Conservation (phyloP, 805 yeast species). For the Wickerhamiella alocasiicola region DNA sequence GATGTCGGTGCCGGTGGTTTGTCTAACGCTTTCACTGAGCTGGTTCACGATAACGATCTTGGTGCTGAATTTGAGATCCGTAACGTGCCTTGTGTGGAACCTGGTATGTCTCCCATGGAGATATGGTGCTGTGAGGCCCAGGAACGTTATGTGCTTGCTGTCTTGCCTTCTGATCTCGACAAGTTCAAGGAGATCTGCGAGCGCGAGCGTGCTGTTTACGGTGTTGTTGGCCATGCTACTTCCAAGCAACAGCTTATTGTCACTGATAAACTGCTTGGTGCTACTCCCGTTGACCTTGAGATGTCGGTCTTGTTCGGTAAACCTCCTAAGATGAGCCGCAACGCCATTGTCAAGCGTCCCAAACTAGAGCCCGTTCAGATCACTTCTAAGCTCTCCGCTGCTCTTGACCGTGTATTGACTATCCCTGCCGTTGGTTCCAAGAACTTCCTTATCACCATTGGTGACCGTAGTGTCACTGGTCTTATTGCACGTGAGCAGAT, state of each 20-base stretch:
- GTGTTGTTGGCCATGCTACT: slow-evolving; percentile 92
- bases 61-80: slow-evolving; percentile 92
- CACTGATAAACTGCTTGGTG: slow-evolving; percentile 61
- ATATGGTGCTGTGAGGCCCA: slow-evolving; percentile 99
- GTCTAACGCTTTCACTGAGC: slow-evolving; percentile 92
- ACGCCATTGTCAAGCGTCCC: slow-evolving; percentile 51
- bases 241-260: slow-evolving; percentile 70
- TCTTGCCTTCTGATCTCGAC: slow-evolving; percentile 62
- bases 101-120: slow-evolving; percentile 99
- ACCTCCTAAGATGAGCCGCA: slow-evolving; percentile 88
- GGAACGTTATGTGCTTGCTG: slow-evolving; percentile 93
- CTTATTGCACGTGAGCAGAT: slow-evolving; percentile 93
- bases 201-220: slow-evolving; percentile 93
- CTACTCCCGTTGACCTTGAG: slow-evolving; percentile 88
- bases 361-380: slow-evolving; percentile 27
- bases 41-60: slow-evolving; percentile 90
- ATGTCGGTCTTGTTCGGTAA: slow-evolving; percentile 93
- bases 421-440: slow-evolving; percentile 94
- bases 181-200: slow-evolving; percentile 67
- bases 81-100: slow-evolving; percentile 79
- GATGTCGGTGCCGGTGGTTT: slow-evolving; percentile 99
- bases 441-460: slow-evolving; percentile 90
- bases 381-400: slow-evolving; percentile 37
- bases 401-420: slow-evolving; percentile 68
- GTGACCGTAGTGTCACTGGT: slow-evolving; percentile 96